Percentiles rank a stretch among this genome's conserved stretches.
These are phyloP conservation scores for Chlorella ohadii DNA, from an alignment of 139 green algal species.

Conservation along the genomic window DNA sequence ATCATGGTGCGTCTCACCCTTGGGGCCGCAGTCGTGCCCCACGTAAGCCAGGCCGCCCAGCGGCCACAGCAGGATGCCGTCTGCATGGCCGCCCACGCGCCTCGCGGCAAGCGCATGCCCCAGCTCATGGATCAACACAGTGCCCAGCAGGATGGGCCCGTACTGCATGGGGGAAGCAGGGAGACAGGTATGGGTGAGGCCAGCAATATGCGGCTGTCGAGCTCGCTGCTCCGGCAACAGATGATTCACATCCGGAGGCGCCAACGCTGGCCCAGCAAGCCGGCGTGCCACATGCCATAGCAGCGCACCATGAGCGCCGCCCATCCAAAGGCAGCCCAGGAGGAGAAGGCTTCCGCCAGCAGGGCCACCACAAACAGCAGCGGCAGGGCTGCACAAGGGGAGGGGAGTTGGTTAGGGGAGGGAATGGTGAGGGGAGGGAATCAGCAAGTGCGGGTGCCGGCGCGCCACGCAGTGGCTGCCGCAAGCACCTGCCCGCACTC, in stretches of 20 bases:
- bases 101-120: constrained; percentile 58
- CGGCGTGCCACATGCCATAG: too few species aligned
- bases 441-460: too few species aligned
- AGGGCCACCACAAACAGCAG: constrained; percentile 15
- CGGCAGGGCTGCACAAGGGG: constrained; percentile 9
- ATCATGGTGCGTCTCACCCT: constrained; percentile 13
- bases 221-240: too few species aligned
- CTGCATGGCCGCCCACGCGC: constrained; percentile 50
- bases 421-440: background rate
- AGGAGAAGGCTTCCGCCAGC: constrained; percentile 11
- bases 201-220: too few species aligned
- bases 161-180: background rate
- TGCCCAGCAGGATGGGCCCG: constrained; percentile 64
- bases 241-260: too few species aligned
- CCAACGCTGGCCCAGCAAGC: too few species aligned
- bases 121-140: constrained; percentile 74
- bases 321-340: background rate
- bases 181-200: too few species aligned
- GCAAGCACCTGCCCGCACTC: background rate
- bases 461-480: too few species aligned
- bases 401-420: background rate
- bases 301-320: background rate
- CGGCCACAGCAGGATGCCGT: constrained; percentile 81
- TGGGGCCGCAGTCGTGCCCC: constrained; percentile 59
- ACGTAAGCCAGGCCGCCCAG: constrained; percentile 82